phyloP scores from a whole-genome alignment of 306 rosid species.

The Cucumis hystrix region DNA sequence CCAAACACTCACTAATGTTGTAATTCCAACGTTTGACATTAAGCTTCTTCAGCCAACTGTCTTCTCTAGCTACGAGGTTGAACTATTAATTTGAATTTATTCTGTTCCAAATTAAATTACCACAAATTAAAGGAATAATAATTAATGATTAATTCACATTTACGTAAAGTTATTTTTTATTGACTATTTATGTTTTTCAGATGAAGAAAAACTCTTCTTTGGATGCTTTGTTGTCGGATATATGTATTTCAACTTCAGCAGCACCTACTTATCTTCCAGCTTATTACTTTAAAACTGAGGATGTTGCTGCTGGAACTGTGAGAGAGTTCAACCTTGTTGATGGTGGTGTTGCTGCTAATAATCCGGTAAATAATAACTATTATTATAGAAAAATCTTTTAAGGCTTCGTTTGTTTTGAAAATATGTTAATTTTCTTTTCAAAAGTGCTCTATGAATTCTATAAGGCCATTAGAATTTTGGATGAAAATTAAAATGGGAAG shows the following conservation, averaged over 20 bases:
- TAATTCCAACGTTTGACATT: conserved; percentile 47
- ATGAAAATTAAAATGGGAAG: no score
- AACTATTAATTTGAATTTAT: not conserved
- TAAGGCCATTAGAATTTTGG: no score
- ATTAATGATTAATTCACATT: no score
- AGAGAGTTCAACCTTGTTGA: conserved; percentile 48
- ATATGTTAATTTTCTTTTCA: no score
- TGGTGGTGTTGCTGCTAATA: conserved; percentile 58
- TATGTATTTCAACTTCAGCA: conserved; percentile 47
- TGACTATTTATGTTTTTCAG: not conserved
- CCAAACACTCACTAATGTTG: conserved; percentile 35
- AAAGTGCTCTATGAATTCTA: no score
- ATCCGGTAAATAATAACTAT: conserved; percentile 28
- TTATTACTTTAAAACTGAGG: conserved; percentile 22
- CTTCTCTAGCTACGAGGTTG: conserved; percentile 44
- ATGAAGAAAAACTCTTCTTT: conserved; percentile 13
- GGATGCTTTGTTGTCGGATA: conserved; percentile 34
- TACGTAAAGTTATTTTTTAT: not conserved
- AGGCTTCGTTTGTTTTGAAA: no score
- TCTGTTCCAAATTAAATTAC: not conserved
- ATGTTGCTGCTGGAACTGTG: not conserved
- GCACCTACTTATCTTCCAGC: conserved; percentile 54
- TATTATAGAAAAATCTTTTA: no score
- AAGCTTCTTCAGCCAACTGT: conserved; percentile 41
- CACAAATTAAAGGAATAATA: no score